phyloP scores from a whole-genome alignment of 2,329 filamentous ascomycete species.

The Penicillium sp. region DNA sequence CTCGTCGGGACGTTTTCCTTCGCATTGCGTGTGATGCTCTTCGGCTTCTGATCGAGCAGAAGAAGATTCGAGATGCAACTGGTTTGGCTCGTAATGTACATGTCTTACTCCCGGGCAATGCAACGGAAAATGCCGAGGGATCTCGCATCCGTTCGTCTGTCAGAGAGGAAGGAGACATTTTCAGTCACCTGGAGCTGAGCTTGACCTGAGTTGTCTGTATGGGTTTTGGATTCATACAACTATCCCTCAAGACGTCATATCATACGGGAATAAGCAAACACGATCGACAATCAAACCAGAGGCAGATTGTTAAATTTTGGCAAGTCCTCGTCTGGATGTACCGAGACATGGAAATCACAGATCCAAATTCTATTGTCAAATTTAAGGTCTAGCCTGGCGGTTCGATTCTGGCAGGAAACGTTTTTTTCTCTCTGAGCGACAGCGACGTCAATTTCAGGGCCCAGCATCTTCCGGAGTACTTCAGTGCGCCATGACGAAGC shows the following conservation, averaged over 20 bases:
- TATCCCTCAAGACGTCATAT: not conserved
- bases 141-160: slow-evolving; percentile 14
- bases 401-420: not conserved
- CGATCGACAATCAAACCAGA: not conserved
- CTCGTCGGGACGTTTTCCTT: slow-evolving; percentile 31
- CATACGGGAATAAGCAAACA: not conserved
- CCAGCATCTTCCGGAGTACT: slow-evolving; percentile 3
- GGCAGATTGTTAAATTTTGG: not conserved
- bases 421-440: not conserved
- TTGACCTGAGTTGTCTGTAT: not conserved
- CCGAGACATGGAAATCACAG: not conserved
- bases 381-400: not conserved
- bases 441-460: not conserved
- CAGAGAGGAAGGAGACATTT: slow-evolving; percentile 25
- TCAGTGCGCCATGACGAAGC: slow-evolving; percentile 15
- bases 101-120: slow-evolving; percentile 28
- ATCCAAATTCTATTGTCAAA: not conserved
- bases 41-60: slow-evolving; percentile 37
- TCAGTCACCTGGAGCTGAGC: slow-evolving; percentile 10
- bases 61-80: slow-evolving; percentile 29
- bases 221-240: not conserved
- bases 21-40: slow-evolving; percentile 39
- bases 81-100: slow-evolving; percentile 33
- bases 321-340: not conserved
- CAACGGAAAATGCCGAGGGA: slow-evolving; percentile 10